Evolutionary conservation across 805 yeast species (phyloP).

Genomic region (Ogataea populi-albae): DNA sequence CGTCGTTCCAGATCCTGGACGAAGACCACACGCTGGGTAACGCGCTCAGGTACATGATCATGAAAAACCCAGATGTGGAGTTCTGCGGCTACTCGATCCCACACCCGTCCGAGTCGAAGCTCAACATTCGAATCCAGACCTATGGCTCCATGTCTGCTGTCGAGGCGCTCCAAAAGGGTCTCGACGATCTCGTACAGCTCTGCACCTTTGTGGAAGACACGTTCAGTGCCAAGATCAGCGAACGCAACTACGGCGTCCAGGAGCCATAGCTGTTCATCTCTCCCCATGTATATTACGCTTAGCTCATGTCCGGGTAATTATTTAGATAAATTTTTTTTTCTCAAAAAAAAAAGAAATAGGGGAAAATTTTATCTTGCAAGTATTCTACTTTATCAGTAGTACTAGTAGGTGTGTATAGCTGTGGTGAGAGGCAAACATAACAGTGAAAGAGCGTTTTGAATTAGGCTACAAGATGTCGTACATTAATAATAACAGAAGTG

Average conservation of each 20-base stretch:
- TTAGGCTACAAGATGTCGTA: too few relatives aligned
- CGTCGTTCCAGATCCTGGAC: slow-evolving; percentile 86
- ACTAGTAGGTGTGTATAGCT: too few relatives aligned
- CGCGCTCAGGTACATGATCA: slow-evolving; percentile 86
- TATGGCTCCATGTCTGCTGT: slow-evolving; percentile 82
- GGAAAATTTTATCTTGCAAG: too few relatives aligned
- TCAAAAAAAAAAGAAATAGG: too few relatives aligned
- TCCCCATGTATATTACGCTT: too few relatives aligned
- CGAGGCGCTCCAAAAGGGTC: slow-evolving; percentile 89
- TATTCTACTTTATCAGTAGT: too few relatives aligned
- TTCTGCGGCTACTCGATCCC: slow-evolving; percentile 98
- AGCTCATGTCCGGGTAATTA: too few relatives aligned
- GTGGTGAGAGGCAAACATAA: too few relatives aligned
- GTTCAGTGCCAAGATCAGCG: slow-evolving; percentile 66
- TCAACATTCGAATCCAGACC: slow-evolving; percentile 92
- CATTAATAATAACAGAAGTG: slow-evolving; percentile 37
- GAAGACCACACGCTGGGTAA: slow-evolving; percentile 98
- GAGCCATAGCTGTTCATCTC: slow-evolving; percentile 39
- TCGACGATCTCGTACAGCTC: slow-evolving; percentile 76
- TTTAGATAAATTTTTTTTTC: too few relatives aligned
- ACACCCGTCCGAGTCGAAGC: slow-evolving; percentile 89
- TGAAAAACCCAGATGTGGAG: slow-evolving; percentile 97
- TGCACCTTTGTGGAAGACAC: slow-evolving; percentile 81
- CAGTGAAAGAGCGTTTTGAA: too few relatives aligned
- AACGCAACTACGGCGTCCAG: slow-evolving; percentile 47